A percentile compares a stretch with the other conserved stretches of the same genome.
These are phyloP conservation scores for Gossypium davidsonii DNA, from an alignment of 441 rosid genomes.

Conservation along the genomic window DNA sequence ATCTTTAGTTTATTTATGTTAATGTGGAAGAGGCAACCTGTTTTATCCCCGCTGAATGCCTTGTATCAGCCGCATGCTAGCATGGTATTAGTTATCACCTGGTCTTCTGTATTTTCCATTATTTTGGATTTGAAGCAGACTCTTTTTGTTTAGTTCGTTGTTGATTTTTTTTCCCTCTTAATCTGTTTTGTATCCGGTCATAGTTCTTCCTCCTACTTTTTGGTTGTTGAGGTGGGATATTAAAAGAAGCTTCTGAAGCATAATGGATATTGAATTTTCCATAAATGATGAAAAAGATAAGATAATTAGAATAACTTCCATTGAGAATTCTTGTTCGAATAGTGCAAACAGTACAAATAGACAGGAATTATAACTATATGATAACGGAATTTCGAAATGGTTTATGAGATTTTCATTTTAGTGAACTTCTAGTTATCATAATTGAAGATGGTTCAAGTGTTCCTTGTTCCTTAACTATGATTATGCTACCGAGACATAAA, in stretches of 20 bases:
- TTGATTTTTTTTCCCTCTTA: not conserved
- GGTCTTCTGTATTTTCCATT: not conserved
- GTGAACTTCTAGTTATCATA: not conserved
- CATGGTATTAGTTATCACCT: not conserved
- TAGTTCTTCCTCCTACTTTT: not conserved
- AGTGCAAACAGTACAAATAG: not conserved
- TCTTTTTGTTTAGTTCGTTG: not conserved
- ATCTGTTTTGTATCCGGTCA: not conserved
- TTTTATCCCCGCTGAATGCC: not conserved
- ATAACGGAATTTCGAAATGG: not conserved
- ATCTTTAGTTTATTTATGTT: not conserved
- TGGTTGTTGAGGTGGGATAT: not conserved
- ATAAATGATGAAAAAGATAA: not conserved
- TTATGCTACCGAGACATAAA: not conserved
- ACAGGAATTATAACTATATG: not conserved
- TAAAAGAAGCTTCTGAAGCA: not conserved
- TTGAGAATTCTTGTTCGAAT: not conserved
- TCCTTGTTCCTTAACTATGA: not conserved
- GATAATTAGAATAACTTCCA: not conserved
- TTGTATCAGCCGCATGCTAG: not conserved
- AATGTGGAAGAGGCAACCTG: not conserved
- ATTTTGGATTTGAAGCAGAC: not conserved
- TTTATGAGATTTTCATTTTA: not conserved
- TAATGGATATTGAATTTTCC: not conserved
- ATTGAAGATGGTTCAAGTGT: not conserved